These are phyloP conservation scores for Boletellus deceptivus DNA, from an alignment of 1,284 basidiomycete genomes.

Conservation along the genomic window DNA sequence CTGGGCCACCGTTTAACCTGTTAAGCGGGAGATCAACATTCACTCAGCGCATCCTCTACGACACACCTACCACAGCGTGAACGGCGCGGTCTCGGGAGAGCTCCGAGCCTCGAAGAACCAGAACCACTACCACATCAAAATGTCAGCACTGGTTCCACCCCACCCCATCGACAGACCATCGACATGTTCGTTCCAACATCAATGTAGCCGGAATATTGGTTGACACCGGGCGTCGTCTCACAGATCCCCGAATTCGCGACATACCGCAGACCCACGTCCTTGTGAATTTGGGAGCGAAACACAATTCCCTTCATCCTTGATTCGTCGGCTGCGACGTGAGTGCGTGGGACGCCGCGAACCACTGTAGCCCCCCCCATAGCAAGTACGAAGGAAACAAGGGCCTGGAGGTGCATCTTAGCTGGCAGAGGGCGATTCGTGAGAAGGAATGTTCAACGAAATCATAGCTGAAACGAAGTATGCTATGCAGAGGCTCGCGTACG, in stretches of 20 bases:
- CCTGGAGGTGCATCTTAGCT: constrained; percentile 12
- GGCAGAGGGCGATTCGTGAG: neutral
- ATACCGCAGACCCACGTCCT: constrained; percentile 43
- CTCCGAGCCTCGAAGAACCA: constrained; percentile 71
- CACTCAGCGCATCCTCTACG: neutral
- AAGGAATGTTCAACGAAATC: neutral
- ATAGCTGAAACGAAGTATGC: too few relatives aligned
- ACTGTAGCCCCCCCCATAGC: neutral
- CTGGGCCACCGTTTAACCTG: constrained; percentile 39
- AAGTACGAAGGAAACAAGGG: neutral
- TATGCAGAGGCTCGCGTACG: too few relatives aligned
- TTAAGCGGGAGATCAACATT: constrained; percentile 22
- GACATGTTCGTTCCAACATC: constrained; percentile 61
- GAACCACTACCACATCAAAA: constrained; percentile 48
- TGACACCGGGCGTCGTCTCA: constrained; percentile 67
- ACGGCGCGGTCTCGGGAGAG: constrained; percentile 57
- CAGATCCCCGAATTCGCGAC: constrained; percentile 68
- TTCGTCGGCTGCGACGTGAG: neutral
- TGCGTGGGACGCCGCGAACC: neutral
- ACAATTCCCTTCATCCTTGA: neutral
- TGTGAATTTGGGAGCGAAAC: constrained; percentile 21
- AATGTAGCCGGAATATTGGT: constrained; percentile 67
- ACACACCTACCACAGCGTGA: constrained; percentile 56
- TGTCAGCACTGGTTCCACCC: constrained; percentile 1
- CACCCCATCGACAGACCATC: constrained; percentile 41